Percentiles rank a stretch among this genome's conserved stretches.
phyloP scores from a whole-genome alignment of 148 eudicot genomes.

The Heliosperma pusillum region DNA sequence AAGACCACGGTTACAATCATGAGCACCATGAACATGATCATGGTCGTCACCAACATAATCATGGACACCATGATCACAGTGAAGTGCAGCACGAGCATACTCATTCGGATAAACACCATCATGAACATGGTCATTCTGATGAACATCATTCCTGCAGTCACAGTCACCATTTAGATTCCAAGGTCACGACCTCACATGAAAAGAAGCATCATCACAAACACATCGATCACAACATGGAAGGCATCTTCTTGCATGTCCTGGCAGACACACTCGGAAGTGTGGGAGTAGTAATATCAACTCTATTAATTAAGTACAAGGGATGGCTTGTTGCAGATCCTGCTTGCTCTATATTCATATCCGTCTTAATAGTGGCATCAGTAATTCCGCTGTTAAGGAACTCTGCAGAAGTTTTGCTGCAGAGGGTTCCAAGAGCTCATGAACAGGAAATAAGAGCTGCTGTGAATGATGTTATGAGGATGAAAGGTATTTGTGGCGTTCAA shows the following conservation, averaged over 20 bases:
- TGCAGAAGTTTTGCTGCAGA: slow-evolving; percentile 82
- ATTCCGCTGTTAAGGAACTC: slow-evolving; percentile 87
- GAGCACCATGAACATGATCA: slow-evolving; percentile 8
- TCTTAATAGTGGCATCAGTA: slow-evolving; percentile 79
- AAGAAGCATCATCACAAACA: slow-evolving; percentile 51
- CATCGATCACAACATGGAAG: slow-evolving; percentile 98
- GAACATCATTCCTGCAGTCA: slow-evolving; percentile 28
- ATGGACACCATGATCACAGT: neutral
- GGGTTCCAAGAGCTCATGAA: slow-evolving; percentile 79
- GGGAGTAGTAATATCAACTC: slow-evolving; percentile 89
- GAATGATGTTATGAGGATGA: slow-evolving; percentile 52
- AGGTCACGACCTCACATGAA: slow-evolving; percentile 18
- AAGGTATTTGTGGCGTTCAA: slow-evolving; percentile 68
- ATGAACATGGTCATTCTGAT: slow-evolving; percentile 12
- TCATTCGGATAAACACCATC: slow-evolving; percentile 13
- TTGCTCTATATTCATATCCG: slow-evolving; percentile 89
- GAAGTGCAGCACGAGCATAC: slow-evolving; percentile 26
- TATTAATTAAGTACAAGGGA: slow-evolving; percentile 81
- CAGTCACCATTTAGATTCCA: slow-evolving; percentile 27
- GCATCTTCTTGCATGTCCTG: slow-evolving; percentile 92
- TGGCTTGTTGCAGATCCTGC: slow-evolving; percentile 97
- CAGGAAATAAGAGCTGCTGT: slow-evolving; percentile 61
- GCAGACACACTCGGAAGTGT: slow-evolving; percentile 99
- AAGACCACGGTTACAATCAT: slow-evolving; percentile 31
- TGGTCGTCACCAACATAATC: neutral